A percentile compares a stretch with the other conserved stretches of the same genome.
These are phyloP conservation scores for Knufia fluminis DNA, from an alignment of 2,329 filamentous ascomycete genomes.

Conservation along the genomic window DNA sequence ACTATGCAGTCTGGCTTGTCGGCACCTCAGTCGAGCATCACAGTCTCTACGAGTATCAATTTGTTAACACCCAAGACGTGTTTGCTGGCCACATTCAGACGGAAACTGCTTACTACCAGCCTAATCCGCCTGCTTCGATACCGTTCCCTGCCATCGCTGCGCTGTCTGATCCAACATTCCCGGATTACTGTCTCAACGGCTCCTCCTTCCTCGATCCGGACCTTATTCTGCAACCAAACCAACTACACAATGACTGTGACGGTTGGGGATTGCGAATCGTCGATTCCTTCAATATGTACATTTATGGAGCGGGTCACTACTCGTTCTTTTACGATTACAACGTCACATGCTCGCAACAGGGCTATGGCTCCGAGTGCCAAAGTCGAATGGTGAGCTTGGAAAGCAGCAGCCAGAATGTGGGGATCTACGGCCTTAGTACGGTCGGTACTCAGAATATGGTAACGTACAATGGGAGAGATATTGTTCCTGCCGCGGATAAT, in stretches of 20 bases:
- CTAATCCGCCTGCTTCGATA: constrained; percentile 28
- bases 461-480: constrained; percentile 1
- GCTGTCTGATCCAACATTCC: constrained; percentile 30
- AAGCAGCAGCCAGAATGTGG: constrained; percentile 27
- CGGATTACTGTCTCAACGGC: constrained; percentile 8
- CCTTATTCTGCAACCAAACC: constrained; percentile 20
- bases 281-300: constrained; percentile 34
- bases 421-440: constrained; percentile 42
- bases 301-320: constrained; percentile 47
- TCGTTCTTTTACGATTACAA: constrained; percentile 48
- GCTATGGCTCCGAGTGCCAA: constrained; percentile 38
- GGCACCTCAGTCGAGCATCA: constrained; percentile 41
- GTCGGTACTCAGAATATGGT: constrained; percentile 22
- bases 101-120: constrained; percentile 34
- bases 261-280: constrained; percentile 43
- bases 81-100: constrained; percentile 35
- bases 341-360: constrained; percentile 32
- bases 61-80: constrained; percentile 34
- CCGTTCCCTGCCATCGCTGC: constrained; percentile 27
- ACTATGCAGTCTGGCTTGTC: constrained; percentile 36
- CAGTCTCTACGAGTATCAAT: constrained; percentile 41
- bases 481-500: constrained; percentile 23
- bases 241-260: constrained; percentile 28
- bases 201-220: constrained; percentile 4
- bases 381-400: constrained; percentile 41